Base-by-base conservation (phyloP, 257 asterid species). In the Nicotiana benthamiana region DNA sequence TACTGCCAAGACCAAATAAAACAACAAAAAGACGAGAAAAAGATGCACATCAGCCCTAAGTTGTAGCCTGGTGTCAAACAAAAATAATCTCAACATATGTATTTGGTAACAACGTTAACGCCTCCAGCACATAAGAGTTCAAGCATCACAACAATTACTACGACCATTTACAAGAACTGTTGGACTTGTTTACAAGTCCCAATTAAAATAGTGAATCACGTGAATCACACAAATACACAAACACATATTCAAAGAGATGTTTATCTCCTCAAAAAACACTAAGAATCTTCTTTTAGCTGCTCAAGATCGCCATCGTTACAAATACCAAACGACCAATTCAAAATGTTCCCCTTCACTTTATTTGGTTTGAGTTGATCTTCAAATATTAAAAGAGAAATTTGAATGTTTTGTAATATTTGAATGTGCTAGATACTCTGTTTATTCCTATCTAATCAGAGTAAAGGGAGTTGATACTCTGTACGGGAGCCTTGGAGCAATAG, bases 1-100 rank as follows among this genome's bases (percentile, higher is more conserved):
- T n/a, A 63, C 82, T 79, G 82, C 82, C 77, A 64, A 48, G 51
- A 53, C 13, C n/a, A 9, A 18, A n/a, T n/a, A 77, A 12, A 12
- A 18, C 28, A 28, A n/a, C 2, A 56, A 7, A 77, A 77, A 48
- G 18, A 6, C 15, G 52, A 18, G 62, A 60, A 28, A 66, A 22
- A 59, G 12, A 59, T 0, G 10, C 12, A 43, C 20, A 40, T 46
- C 48, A 72, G 60, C 60, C 6, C 20, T 72, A 72, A 6, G 3
- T 72, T 22, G 17, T 72, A 1, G 1, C 4, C 9, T 0, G 9
- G 12, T 3, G 60, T 46, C 27, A 24, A 30, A 30, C 40, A 22
- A 9, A 10, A 20, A 62, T 62, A 63, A 1, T 2, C 9, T 6
- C 40, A 34, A 28, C 9, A n/a, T 32, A 77, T 30, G 54, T 2